Percentiles rank a stretch among this genome's conserved stretches.
Evolutionary conservation across 2,329 filamentous ascomycete species (phyloP).

Genomic region (Alternaria alternata): DNA sequence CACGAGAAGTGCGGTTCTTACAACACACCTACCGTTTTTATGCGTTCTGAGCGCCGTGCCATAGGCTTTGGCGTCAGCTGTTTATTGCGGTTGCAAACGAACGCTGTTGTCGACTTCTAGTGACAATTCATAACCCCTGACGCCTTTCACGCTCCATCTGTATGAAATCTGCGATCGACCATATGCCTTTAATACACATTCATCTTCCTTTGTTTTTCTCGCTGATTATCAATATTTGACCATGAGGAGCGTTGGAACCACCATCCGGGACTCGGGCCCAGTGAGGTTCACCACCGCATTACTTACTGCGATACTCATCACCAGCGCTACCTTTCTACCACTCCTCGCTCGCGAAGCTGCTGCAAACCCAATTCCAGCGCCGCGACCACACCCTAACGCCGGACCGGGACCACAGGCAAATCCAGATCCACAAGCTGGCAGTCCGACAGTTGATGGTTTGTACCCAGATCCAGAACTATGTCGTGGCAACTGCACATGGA

Average conservation of each 20-base stretch:
- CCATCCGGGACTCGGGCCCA: conserved; percentile 7
- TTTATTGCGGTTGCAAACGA: conserved; percentile 4
- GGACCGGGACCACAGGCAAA: not conserved
- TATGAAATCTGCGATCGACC: conserved; percentile 1
- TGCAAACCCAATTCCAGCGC: conserved; percentile 3
- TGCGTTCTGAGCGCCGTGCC: not conserved
- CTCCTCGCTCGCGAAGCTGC: conserved; percentile 15
- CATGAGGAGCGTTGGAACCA: not conserved
- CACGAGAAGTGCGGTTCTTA: not conserved
- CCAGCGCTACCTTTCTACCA: conserved; percentile 23
- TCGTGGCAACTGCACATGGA: conserved; percentile 49
- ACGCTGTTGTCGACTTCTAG: not conserved
- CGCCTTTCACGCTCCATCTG: not conserved
- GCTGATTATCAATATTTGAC: not conserved
- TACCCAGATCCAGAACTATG: conserved; percentile 49
- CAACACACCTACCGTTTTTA: not conserved
- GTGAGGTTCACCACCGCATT: conserved; percentile 17
- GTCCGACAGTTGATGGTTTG: conserved; percentile 1
- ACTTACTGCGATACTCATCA: conserved; percentile 17
- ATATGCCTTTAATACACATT: not conserved
- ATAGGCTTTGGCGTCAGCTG: not conserved
- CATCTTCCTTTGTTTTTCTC: not conserved
- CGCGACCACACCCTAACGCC: not conserved
- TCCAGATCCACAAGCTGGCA: conserved; percentile 6
- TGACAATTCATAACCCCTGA: conserved; percentile 4